Evolutionary conservation across 2,329 filamentous ascomycete genomes (phyloP), one percentile per base, ranked within the genome.

Genomic region (Colletotrichum incanum): DNA sequence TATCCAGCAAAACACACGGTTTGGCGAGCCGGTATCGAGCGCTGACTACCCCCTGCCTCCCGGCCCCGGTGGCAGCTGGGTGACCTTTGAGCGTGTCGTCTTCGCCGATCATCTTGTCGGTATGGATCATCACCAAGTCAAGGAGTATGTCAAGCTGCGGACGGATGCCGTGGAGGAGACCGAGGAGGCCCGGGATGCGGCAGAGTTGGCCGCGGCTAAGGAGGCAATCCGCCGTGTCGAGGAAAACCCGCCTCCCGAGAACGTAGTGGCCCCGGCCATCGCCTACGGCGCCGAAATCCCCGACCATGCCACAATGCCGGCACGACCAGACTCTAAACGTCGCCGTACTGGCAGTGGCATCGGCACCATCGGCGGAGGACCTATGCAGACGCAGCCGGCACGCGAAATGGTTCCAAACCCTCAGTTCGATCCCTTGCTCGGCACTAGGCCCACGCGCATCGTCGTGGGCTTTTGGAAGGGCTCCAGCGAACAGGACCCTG

Each of bases 41-140:
- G 39, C 63, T 14, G 72, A 75, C 16, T 84, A 84, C 77, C 82
- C 88, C 41, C 76, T 90, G 5, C 89, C 89, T 1, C 86, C 88
- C 2, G 90, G 89, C 0, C 88, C 89, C 1, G 89, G 89, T 28
- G 89, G 88, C 65, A 91, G 89, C 77, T 92, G 89, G 90, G 89
- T 91, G 31, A 91, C 89, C 0, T 91, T 91, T 75, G 87, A 90
- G 69, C 84, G 88, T 26, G 85, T 91, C 39, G 85, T 90, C 28
- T 91, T 92, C 75, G 86, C 88, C 2, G 78, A 86, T 9, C 88
- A 91, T 69, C 85, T 92, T 0, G 81, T 88, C 18, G 85, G 85
- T 2, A 80, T 91, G 5, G 86, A 89, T 63, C 86, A 91, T 59
- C 84, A 87, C 37, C 86, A 90, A 41, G 79, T 92, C 41, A 92